A percentile compares a stretch with the other conserved stretches of the same genome.
Conservation (phyloP, 148 eudicot genomes). For the Silene latifolia region DNA sequence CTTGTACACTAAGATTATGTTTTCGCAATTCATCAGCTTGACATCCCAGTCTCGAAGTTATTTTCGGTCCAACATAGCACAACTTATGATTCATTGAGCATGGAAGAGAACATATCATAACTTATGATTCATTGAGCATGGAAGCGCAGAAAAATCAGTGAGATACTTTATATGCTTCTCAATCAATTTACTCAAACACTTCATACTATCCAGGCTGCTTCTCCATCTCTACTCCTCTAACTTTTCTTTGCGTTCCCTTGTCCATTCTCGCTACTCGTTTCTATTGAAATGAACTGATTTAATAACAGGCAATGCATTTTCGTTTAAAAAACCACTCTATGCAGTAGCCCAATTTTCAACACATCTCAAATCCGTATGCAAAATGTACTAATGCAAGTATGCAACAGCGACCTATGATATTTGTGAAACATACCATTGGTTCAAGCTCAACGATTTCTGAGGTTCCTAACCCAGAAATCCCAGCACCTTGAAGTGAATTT, state of each 20-base stretch:
- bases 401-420: not conserved
- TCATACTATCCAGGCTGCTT: not conserved
- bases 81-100: too few relatives aligned
- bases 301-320: not conserved
- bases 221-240: not conserved
- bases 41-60: too few relatives aligned
- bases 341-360: not conserved
- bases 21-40: too few relatives aligned
- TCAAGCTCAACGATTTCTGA: constrained; percentile 87
- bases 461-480: constrained; percentile 40
- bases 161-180: not conserved
- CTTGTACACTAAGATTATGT: too few relatives aligned
- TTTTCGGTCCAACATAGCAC: too few relatives aligned
- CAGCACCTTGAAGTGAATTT: constrained; percentile 38
- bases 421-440: constrained; percentile 55
- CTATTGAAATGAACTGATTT: not conserved
- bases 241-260: not conserved
- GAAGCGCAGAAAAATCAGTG: not conserved
- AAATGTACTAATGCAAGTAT: not conserved
- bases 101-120: not conserved
- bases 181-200: not conserved
- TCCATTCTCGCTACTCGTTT: not conserved
- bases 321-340: not conserved
- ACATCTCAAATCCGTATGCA: not conserved
- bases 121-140: not conserved